A percentile compares a stretch with the other conserved stretches of the same genome.
phyloP scores from a whole-genome alignment of 2,329 filamentous ascomycete genomes.

The Colletotrichum melonis region DNA sequence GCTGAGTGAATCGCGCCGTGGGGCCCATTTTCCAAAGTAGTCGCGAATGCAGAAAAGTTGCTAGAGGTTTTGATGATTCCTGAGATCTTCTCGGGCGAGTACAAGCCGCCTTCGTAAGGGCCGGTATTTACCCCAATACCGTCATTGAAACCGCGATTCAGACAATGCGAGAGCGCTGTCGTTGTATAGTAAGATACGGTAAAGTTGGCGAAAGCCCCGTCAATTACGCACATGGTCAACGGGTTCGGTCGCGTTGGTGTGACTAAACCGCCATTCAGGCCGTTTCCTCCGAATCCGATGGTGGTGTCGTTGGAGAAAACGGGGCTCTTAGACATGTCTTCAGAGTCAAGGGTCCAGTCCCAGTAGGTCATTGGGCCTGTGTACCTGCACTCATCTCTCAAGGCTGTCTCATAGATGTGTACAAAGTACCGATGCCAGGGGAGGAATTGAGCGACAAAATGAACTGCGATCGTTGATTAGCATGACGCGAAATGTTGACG shows the following conservation, averaged over 20 bases:
- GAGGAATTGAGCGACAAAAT: constrained; percentile 45
- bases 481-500: neutral
- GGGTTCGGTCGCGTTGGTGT: constrained; percentile 26
- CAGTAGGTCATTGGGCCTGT: constrained; percentile 41
- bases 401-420: constrained; percentile 43
- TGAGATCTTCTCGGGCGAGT: constrained; percentile 33
- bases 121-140: constrained; percentile 20
- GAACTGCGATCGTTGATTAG: constrained; percentile 37
- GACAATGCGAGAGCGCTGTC: constrained; percentile 38
- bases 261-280: constrained; percentile 19
- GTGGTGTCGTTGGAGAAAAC: constrained; percentile 35
- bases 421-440: constrained; percentile 50
- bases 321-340: constrained; percentile 39
- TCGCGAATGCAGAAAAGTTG: constrained; percentile 33
- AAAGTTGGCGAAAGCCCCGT: constrained; percentile 42
- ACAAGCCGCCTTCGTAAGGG: neutral
- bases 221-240: constrained; percentile 16
- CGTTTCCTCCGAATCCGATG: constrained; percentile 46
- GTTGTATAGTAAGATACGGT: constrained; percentile 35
- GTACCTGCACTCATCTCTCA: constrained; percentile 43
- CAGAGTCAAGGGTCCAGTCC: constrained; percentile 48
- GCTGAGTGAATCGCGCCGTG: constrained; percentile 42
- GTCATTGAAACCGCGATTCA: constrained; percentile 40
- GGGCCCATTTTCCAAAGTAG: constrained; percentile 41
- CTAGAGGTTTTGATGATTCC: constrained; percentile 11